These are phyloP conservation scores for Metschnikowia kunwiensis DNA, from an alignment of 805 yeast species.

Conservation along the genomic window DNA sequence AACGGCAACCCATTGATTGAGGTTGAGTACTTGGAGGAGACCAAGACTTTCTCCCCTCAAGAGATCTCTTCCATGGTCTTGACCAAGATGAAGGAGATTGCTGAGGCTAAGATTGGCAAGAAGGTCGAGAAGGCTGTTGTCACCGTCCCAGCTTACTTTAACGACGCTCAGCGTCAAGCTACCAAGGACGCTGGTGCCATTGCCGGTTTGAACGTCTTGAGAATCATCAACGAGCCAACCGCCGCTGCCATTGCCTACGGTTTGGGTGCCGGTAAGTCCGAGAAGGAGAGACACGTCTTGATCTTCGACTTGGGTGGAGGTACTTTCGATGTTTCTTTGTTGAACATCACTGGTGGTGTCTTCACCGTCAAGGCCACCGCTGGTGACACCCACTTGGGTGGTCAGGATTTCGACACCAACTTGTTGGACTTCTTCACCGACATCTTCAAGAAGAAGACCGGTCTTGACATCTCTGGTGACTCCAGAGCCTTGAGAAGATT, in stretches of 20 bases:
- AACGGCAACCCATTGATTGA: slow-evolving; percentile 47
- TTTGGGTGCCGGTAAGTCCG: slow-evolving; percentile 30
- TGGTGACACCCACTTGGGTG: slow-evolving; percentile 53
- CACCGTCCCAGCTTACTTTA: slow-evolving; percentile 50
- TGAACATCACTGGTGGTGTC: slow-evolving; percentile 92
- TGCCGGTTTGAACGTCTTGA: slow-evolving; percentile 48
- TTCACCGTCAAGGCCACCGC: slow-evolving; percentile 92
- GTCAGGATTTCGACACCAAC: slow-evolving; percentile 52
- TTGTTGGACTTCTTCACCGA: slow-evolving; percentile 46
- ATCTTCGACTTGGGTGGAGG: slow-evolving; percentile 98
- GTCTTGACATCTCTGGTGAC: slow-evolving; percentile 44
- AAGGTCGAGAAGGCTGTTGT: slow-evolving; percentile 57
- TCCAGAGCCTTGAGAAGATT: slow-evolving; percentile 62
- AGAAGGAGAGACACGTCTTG: slow-evolving; percentile 63
- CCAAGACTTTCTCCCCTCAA: slow-evolving; percentile 47
- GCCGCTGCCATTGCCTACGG: slow-evolving; percentile 44
- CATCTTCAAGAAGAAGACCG: slow-evolving; percentile 47
- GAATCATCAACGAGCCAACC: slow-evolving; percentile 58
- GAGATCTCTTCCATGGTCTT: slow-evolving; percentile 49
- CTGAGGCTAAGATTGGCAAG: slow-evolving; percentile 85
- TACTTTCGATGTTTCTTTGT: slow-evolving; percentile 92
- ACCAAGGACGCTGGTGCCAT: slow-evolving; percentile 53
- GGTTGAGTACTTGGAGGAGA: slow-evolving; percentile 47
- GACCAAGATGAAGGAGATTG: slow-evolving; percentile 61
- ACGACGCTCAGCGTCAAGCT: slow-evolving; percentile 51